Evolutionary conservation across 1,139 yeast species (phyloP).

Genomic region (Nakaseomyces bracarensis): DNA sequence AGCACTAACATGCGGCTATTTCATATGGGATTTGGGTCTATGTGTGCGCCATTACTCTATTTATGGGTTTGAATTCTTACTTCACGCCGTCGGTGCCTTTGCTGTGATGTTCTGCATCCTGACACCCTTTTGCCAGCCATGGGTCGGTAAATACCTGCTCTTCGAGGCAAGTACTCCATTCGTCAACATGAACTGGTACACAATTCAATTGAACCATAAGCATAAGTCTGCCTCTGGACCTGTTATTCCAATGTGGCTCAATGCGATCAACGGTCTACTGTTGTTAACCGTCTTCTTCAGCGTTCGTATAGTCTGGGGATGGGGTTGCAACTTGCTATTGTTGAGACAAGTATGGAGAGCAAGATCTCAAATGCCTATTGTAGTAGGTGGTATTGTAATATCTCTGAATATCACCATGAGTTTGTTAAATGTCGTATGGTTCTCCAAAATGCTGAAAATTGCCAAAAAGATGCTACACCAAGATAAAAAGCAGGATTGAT

Average conservation of each 20-base stretch:
- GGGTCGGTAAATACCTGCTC: conserved; percentile 73
- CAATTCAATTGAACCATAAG: conserved; percentile 53
- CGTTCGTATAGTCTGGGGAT: conserved; percentile 84
- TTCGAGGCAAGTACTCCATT: conserved; percentile 94
- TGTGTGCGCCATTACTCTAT: conserved; percentile 52
- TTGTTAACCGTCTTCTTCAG: conserved; percentile 63
- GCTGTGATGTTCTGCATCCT: conserved; percentile 53
- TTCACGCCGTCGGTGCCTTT: conserved; percentile 57
- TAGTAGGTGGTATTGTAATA: conserved; percentile 42
- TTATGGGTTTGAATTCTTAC: conserved; percentile 74
- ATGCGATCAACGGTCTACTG: conserved; percentile 63
- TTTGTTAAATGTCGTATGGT: conserved; percentile 53
- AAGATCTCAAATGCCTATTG: conserved; percentile 37
- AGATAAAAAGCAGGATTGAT: conserved; percentile 1
- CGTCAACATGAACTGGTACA: conserved; percentile 88
- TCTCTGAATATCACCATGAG: conserved; percentile 57
- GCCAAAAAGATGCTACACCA: conserved; percentile 44
- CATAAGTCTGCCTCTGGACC: conserved; percentile 19
- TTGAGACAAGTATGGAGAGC: conserved; percentile 33
- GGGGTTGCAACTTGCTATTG: conserved; percentile 48
- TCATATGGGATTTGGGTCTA: conserved; percentile 76
- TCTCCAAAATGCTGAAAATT: conserved; percentile 72
- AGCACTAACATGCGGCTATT: conserved; percentile 73
- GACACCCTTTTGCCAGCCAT: conserved; percentile 70
- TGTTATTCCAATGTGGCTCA: conserved; percentile 46